These are phyloP conservation scores for Thelonectria blattea DNA, from an alignment of 2,329 filamentous ascomycete genomes.

Conservation along the genomic window DNA sequence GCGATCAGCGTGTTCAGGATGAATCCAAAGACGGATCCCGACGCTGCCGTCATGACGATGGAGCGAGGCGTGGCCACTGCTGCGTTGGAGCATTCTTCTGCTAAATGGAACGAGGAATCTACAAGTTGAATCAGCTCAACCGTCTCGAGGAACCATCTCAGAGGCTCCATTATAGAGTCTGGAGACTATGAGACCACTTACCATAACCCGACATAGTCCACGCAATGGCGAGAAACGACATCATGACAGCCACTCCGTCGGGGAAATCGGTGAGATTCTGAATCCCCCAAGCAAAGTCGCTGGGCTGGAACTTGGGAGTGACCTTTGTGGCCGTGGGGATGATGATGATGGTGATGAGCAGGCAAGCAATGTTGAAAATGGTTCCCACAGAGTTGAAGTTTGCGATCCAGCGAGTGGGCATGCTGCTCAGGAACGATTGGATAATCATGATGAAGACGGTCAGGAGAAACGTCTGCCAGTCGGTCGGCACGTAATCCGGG, in stretches of 20 bases:
- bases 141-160: too few relatives aligned
- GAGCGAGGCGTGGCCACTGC: conserved; percentile 19
- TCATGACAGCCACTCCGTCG: conserved; percentile 19
- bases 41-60: conserved; percentile 21
- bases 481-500: conserved; percentile 16
- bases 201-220: conserved; percentile 26
- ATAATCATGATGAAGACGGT: conserved; percentile 19
- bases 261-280: conserved; percentile 22
- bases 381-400: conserved; percentile 20
- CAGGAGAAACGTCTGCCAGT: conserved; percentile 21
- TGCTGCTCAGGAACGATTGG: conserved; percentile 17
- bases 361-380: conserved; percentile 16
- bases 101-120: conserved; percentile 21
- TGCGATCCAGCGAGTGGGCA: conserved; percentile 22
- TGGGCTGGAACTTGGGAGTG: conserved; percentile 13
- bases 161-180: not conserved
- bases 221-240: conserved; percentile 22
- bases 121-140: not conserved
- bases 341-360: conserved; percentile 21
- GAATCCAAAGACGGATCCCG: conserved; percentile 17
- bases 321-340: conserved; percentile 12
- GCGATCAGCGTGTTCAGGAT: conserved; percentile 17
- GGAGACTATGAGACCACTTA: not conserved
- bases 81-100: conserved; percentile 23
- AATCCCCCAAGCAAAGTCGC: conserved; percentile 13